These are phyloP conservation scores for Fusarium lateritium DNA, from an alignment of 2,329 filamentous ascomycete species.

Conservation along the genomic window DNA sequence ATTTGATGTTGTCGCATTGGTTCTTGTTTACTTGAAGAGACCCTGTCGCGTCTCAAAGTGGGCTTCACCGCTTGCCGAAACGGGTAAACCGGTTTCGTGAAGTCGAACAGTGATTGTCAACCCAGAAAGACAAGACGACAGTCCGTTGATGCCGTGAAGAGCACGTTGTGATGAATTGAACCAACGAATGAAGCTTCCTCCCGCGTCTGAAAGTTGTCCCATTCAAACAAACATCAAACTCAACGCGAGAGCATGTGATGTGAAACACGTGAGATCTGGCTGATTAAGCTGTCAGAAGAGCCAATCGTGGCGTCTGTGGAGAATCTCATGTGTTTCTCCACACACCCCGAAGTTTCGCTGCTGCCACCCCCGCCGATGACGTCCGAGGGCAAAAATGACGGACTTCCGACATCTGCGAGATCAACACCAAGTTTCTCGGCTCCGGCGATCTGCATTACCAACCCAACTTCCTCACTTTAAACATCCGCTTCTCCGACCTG, in stretches of 20 bases:
- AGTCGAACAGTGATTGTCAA: not conserved
- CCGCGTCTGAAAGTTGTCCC: not conserved
- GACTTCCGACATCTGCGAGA: constrained; percentile 44
- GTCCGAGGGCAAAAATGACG: constrained; percentile 51
- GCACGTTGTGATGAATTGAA: not conserved
- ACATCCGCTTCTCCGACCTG: not conserved
- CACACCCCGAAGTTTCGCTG: constrained; percentile 3
- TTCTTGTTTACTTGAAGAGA: constrained; percentile 46
- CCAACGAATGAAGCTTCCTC: not conserved
- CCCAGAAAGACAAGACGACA: not conserved
- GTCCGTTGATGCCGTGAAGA: not conserved
- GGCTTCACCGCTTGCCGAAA: constrained; percentile 48
- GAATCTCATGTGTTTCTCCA: not conserved
- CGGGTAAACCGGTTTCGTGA: constrained; percentile 8
- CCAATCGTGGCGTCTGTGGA: constrained; percentile 5
- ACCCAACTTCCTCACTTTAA: constrained; percentile 23
- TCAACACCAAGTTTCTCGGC: constrained; percentile 45
- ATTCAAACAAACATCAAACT: not conserved
- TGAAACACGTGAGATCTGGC: not conserved
- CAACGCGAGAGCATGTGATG: constrained; percentile 40
- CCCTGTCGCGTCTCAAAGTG: constrained; percentile 46
- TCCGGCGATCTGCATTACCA: constrained; percentile 27
- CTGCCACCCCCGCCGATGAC: constrained; percentile 50
- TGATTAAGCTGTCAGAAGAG: not conserved
- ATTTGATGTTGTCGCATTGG: constrained; percentile 43